Percentiles rank a stretch among this genome's conserved stretches.
phyloP scores from a whole-genome alignment of 2,329 filamentous ascomycete genomes.

The Amauroascus niger region DNA sequence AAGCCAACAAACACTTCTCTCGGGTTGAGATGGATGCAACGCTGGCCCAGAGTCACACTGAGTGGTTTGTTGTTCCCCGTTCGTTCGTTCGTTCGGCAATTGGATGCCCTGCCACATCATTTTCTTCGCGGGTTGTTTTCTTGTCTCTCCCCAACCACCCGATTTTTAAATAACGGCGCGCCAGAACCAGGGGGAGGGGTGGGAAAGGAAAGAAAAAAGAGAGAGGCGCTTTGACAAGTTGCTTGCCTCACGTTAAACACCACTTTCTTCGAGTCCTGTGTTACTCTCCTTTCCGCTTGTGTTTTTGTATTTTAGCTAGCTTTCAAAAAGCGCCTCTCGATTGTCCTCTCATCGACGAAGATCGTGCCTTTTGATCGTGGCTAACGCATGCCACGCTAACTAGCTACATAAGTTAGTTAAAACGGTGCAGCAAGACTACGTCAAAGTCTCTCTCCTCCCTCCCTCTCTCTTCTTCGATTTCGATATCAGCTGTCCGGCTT shows the following conservation, averaged over 20 bases:
- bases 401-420: too few species aligned
- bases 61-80: too few species aligned
- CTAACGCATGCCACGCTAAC: not conserved
- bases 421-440: not conserved
- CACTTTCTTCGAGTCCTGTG: slow-evolving; percentile 3
- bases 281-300: not conserved
- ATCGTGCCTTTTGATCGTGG: not conserved
- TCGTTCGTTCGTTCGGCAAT: not conserved
- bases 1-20: too few species aligned
- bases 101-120: slow-evolving; percentile 12
- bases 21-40: slow-evolving; percentile 6
- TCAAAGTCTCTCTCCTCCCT: not conserved
- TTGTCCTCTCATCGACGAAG: not conserved
- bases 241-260: not conserved
- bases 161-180: not conserved
- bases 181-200: too few species aligned
- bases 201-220: not conserved
- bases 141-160: slow-evolving; percentile 14
- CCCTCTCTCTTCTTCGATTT: not conserved
- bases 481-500: slow-evolving; percentile 1
- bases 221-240: not conserved
- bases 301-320: not conserved
- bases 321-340: not conserved
- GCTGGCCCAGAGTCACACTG: too few species aligned
- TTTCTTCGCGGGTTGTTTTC: not conserved